Base-by-base conservation (phyloP, 257 asterid species). In the Solanum bulbocastanum region DNA sequence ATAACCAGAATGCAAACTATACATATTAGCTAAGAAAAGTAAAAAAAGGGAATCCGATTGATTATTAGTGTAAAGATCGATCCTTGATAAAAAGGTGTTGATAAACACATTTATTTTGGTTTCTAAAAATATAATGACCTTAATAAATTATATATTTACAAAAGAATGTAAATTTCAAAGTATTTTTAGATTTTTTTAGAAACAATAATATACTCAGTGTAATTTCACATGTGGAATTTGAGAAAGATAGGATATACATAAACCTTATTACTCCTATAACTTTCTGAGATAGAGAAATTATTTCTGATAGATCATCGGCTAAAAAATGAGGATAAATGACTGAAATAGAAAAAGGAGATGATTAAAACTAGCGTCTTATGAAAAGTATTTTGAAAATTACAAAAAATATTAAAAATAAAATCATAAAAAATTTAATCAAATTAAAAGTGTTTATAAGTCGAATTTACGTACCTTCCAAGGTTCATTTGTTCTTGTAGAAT, bases 391-490 rank as follows among this genome's bases (percentile, higher is more conserved):
- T 12, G 18, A 5, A 65, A 10, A 66, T 27, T 27, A 66, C 10
- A 5, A 25, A 66, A 25, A 1, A 25, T 66, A 2, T 66, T 30
- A 65, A 4, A 25, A 25, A 66, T 15, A 5, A 66, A 27, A 66
- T 66, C 2, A 8, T 25, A 13, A 27, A 27, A 27, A 5, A 66
- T 2, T 25, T 66, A 3, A n/a, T 62, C 73, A 25, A 66, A 66
- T 7, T 25, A 2, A 66, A 66, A 42, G 10, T 35, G 11, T 4
- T n/a, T 68, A 22, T 76, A 49, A 81, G 7, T 62, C 3, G 25
- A 27, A 23, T 82, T 84, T 92, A 96, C 99, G 11, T 68, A 68
- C 75, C 99, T 96, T 89, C 99, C 99, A 8, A 96, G 84, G 85
- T 32, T 92, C 96, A 94, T 90, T 90, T 93, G 89, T 92, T 97